Evolutionary conservation across 345 rosid species (phyloP).

Genomic region (Bruguiera sexangula): DNA sequence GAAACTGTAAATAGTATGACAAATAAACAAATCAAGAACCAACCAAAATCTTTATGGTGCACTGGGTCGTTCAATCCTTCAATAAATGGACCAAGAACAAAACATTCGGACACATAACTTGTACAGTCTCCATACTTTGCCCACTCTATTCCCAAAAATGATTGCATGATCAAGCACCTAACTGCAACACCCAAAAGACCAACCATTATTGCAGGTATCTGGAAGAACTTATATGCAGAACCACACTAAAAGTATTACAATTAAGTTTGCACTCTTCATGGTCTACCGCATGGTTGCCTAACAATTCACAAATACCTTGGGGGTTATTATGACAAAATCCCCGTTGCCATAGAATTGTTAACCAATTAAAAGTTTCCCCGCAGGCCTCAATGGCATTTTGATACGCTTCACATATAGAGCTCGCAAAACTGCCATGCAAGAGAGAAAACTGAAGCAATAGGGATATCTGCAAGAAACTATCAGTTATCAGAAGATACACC

Average conservation of each 20-base stretch:
- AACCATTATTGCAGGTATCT: background rate
- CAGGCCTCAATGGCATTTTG: slow-evolving; percentile 34
- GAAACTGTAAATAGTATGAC: background rate
- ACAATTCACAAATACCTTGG: slow-evolving; percentile 51
- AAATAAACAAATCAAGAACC: slow-evolving; percentile 25
- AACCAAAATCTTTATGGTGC: slow-evolving; percentile 93
- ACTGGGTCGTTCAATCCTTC: slow-evolving; percentile 82
- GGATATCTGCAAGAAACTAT: slow-evolving; percentile 51
- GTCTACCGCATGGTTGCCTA: slow-evolving; percentile 14
- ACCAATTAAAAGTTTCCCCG: slow-evolving; percentile 61
- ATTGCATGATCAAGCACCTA: slow-evolving; percentile 91
- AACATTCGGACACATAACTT: slow-evolving; percentile 61
- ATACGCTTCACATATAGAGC: slow-evolving; percentile 28
- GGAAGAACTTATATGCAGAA: background rate
- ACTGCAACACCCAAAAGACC: slow-evolving; percentile 48
- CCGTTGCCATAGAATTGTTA: slow-evolving; percentile 76
- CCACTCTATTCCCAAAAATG: slow-evolving; percentile 80
- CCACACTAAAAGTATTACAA: background rate
- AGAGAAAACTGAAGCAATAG: slow-evolving; percentile 64
- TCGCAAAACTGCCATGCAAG: slow-evolving; percentile 40
- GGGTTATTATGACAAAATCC: slow-evolving; percentile 92
- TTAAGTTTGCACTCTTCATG: background rate
- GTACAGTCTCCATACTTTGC: slow-evolving; percentile 48
- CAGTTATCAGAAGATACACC: slow-evolving; percentile 19
- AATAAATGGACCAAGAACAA: slow-evolving; percentile 75